These are phyloP conservation scores for Lentinula aciculospora DNA, from an alignment of 768 basidiomycete species.

Conservation along the genomic window DNA sequence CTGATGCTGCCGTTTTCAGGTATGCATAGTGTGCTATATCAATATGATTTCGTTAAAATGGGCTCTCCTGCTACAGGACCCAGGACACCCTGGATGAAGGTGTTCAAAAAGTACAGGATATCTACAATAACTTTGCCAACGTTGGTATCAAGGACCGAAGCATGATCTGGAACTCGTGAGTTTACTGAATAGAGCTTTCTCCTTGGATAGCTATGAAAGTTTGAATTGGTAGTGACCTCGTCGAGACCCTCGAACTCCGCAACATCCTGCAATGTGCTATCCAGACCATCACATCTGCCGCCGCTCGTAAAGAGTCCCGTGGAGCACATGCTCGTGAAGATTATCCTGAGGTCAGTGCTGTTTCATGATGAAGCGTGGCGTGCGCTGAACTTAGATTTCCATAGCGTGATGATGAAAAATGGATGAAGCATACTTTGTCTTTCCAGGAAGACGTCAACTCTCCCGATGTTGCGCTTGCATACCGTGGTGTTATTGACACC, in stretches of 20 bases:
- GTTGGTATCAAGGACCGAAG: slow-evolving; percentile 97
- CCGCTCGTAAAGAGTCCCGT: slow-evolving; percentile 94
- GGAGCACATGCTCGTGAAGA: slow-evolving; percentile 99
- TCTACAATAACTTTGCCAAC: slow-evolving; percentile 85
- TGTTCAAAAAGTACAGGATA: slow-evolving; percentile 76
- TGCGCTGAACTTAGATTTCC: slow-evolving; percentile 4
- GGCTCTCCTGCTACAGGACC: slow-evolving; percentile 45
- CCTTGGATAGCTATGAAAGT: neutral
- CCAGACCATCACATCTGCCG: slow-evolving; percentile 91
- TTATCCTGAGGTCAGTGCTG: slow-evolving; percentile 72
- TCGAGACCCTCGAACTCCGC: slow-evolving; percentile 95
- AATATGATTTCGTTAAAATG: neutral
- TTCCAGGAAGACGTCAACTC: slow-evolving; percentile 75
- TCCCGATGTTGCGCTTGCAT: slow-evolving; percentile 85
- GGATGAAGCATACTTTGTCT: slow-evolving; percentile 97
- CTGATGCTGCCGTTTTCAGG: slow-evolving; percentile 97
- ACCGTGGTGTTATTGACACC: slow-evolving; percentile 77
- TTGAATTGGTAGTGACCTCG: slow-evolving; percentile 63
- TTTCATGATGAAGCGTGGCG: neutral
- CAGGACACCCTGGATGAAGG: slow-evolving; percentile 89
- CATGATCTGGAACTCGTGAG: slow-evolving; percentile 99
- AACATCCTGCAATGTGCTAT: slow-evolving; percentile 94
- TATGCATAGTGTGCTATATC: slow-evolving; percentile 17
- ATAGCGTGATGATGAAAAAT: slow-evolving; percentile 85
- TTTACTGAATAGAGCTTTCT: neutral